Base-by-base conservation (phyloP, 176 grass and related monocot genomes). In the Aegilops tauschii region DNA sequence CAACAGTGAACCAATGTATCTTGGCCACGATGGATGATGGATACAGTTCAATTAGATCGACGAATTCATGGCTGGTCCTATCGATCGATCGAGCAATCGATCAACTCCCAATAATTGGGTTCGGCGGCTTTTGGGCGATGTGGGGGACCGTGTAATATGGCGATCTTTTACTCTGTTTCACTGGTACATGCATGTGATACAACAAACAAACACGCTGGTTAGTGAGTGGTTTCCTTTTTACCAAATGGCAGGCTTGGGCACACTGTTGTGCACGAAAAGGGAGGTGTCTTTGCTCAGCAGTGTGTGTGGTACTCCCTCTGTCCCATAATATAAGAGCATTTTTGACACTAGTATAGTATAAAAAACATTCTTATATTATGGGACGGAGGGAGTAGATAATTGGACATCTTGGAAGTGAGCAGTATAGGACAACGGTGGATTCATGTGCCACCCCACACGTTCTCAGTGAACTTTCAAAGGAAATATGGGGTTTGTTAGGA, bases 71-170 rank as follows among this genome's bases (percentile, higher is more conserved):
- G 25, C 5, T 17, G 77, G 78, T 73, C 74, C 84, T 87, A 54
- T 54, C 74, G 18, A 21, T 58, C 2, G 2, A 58, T 58, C 18
- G 54, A 6, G 50, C 50, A 54, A 58, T 58, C 54, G 50, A 16
- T 83, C 75, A 44, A 14, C 47, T 75, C 47, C 89, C 66, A 83
- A 80, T 90, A 47, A 87, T 90, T 83, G 76, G 58, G 21, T 74
- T 73, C 74, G 67, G 80, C 80, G 83, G 89, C 89, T 90, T 83
- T 87, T 73, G 88, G 5, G 39, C 54, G 4, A 71, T 50, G 73
- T 45, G 65, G 89, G 84, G 89, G 89, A 67, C 84, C 80, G 27
- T n/a, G 31, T 54, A 73, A 65, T 10, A 45, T 39, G 42, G 7
- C 89, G 18, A 56, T 68, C 65, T 83, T 79, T 86, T 58, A 73